Percentiles rank a stretch among this genome's conserved stretches.
Conservation (phyloP, 352 stramenopile species). For the Globisporangium middletonii region DNA sequence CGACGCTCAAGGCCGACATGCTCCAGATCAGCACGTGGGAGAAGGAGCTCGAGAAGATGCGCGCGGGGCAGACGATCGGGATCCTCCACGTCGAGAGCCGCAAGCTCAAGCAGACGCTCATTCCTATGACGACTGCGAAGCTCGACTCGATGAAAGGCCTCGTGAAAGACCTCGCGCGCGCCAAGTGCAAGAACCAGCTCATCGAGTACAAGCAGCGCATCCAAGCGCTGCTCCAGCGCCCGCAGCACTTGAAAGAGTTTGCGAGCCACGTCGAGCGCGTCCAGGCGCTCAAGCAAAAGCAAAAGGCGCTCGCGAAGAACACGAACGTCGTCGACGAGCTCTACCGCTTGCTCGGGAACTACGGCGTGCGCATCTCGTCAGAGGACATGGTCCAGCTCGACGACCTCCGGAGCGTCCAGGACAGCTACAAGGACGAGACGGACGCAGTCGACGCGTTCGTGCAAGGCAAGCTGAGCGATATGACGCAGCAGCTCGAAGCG, state of each 20-base stretch:
- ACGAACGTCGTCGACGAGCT: constrained; percentile 91
- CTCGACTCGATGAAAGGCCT: constrained; percentile 91
- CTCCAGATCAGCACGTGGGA: constrained; percentile 89
- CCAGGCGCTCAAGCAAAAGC: constrained; percentile 63
- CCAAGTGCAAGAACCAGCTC: constrained; percentile 85
- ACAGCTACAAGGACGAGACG: constrained; percentile 87
- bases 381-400: constrained; percentile 93
- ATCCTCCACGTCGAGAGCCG: constrained; percentile 91
- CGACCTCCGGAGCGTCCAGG: constrained; percentile 80
- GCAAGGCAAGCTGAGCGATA: constrained; percentile 81
- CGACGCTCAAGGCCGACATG: constrained; percentile 87
- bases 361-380: constrained; percentile 88
- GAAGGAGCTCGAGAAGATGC: constrained; percentile 94
- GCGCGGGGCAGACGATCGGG: constrained; percentile 86
- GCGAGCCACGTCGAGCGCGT: constrained; percentile 81
- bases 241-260: constrained; percentile 91
- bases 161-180: constrained; percentile 86
- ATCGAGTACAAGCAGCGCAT: constrained; percentile 90
- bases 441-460: constrained; percentile 84
- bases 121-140: constrained; percentile 90
- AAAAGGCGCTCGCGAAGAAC: constrained; percentile 79
- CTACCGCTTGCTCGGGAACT: constrained; percentile 88
- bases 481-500: constrained; percentile 88
- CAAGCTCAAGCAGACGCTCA: constrained; percentile 91
- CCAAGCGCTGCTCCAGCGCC: constrained; percentile 72